phyloP scores from a whole-genome alignment of 352 stramenopile genomes.

The Pythium pyrilobum region DNA sequence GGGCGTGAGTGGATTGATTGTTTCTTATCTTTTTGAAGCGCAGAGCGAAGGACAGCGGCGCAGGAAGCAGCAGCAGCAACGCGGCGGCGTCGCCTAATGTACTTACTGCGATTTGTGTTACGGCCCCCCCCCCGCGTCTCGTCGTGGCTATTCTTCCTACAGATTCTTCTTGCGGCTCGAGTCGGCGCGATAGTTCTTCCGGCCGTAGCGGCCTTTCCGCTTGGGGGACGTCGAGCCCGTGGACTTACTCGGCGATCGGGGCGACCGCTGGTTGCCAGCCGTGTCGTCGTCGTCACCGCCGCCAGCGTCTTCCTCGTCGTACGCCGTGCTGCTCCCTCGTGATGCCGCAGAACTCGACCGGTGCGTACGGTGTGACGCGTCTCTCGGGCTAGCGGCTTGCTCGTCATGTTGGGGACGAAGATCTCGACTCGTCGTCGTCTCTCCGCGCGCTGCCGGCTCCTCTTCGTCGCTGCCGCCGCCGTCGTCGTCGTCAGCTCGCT shows the following conservation, averaged over 20 bases:
- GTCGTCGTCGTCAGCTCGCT: not conserved
- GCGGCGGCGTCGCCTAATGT: conserved; percentile 14
- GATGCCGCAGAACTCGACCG: conserved; percentile 4
- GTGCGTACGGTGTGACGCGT: not conserved
- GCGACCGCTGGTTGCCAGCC: conserved; percentile 17
- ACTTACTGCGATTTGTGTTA: conserved; percentile 15
- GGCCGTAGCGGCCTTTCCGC: conserved; percentile 60
- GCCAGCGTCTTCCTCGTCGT: not conserved
- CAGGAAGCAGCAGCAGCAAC: too few species aligned
- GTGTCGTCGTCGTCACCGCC: conserved; percentile 2
- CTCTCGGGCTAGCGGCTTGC: too few species aligned
- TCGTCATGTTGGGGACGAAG: too few species aligned
- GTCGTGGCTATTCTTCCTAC: conserved; percentile 2
- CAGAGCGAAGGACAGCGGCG: too few species aligned
- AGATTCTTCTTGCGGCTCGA: conserved; percentile 49
- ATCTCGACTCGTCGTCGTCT: not conserved
- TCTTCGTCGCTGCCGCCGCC: not conserved
- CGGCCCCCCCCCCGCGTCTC: not conserved
- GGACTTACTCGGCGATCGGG: conserved; percentile 6
- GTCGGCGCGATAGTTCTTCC: conserved; percentile 74
- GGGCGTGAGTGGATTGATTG: too few species aligned
- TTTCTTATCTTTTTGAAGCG: too few species aligned
- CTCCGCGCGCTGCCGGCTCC: not conserved
- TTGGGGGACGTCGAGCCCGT: conserved; percentile 25
- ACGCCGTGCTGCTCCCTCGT: not conserved